A percentile compares a stretch with the other conserved stretches of the same genome.
phyloP scores from a whole-genome alignment of 306 rosid genomes.

The Medicago truncatula region DNA sequence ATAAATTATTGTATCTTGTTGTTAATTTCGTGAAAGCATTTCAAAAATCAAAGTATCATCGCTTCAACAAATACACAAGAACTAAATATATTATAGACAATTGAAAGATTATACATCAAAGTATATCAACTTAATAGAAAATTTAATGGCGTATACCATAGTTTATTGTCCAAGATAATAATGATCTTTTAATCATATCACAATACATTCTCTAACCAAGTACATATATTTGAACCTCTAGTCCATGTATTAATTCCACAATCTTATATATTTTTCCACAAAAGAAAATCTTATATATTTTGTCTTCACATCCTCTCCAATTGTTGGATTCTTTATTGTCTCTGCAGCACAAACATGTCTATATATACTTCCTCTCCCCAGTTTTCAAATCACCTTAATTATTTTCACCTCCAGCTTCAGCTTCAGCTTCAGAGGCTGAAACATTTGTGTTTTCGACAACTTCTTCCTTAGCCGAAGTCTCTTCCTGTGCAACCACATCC shows the following conservation, averaged over 20 bases:
- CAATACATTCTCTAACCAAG: background rate
- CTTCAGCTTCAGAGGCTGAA: conserved; percentile 40
- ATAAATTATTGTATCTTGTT: background rate
- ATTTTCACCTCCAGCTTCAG: conserved; percentile 36
- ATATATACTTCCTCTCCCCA: conserved; percentile 34
- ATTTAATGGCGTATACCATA: background rate
- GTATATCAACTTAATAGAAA: background rate
- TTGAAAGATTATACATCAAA: conserved; percentile 9
- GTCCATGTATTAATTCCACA: background rate
- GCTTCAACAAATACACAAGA: background rate
- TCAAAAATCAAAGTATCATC: background rate
- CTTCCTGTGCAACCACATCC: background rate
- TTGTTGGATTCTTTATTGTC: conserved; percentile 12
- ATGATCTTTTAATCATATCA: background rate
- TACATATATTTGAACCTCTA: background rate
- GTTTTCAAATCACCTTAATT: conserved; percentile 30
- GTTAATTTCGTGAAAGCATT: background rate
- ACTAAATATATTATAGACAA: background rate
- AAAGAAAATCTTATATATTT: no score
- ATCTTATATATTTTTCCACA: background rate
- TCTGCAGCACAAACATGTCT: conserved; percentile 27
- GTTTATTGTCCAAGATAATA: background rate
- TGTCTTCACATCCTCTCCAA: background rate
- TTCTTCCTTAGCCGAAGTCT: background rate
- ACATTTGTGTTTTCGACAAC: conserved; percentile 22